Evolutionary conservation across 2,329 filamentous ascomycete genomes (phyloP).

Genomic region (Thielaviopsis cerberus): DNA sequence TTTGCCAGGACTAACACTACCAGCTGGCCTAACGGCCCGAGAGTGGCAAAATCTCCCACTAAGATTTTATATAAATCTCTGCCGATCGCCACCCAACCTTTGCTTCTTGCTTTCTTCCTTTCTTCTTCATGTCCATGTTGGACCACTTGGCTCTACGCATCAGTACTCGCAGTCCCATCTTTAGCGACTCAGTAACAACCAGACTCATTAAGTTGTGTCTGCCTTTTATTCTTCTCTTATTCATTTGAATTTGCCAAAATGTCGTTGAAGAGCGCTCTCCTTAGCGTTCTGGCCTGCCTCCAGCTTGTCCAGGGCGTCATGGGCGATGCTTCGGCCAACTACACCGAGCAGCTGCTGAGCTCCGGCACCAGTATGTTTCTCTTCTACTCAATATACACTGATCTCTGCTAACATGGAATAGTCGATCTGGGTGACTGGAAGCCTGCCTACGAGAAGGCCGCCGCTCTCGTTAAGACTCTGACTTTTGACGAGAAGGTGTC

Average conservation of each 20-base stretch:
- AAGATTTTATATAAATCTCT: not conserved
- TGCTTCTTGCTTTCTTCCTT: too few relatives aligned
- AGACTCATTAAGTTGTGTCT: not conserved
- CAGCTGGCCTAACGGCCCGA: too few relatives aligned
- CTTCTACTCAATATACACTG: not conserved
- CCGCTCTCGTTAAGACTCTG: slow-evolving; percentile 47
- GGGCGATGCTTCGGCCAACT: slow-evolving; percentile 13
- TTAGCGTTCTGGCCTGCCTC: slow-evolving; percentile 9
- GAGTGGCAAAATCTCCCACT: too few relatives aligned
- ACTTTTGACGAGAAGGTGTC: slow-evolving; percentile 60
- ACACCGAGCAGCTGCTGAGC: slow-evolving; percentile 13
- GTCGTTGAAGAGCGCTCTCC: slow-evolving; percentile 4
- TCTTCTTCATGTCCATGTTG: not conserved
- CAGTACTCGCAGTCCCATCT: too few relatives aligned
- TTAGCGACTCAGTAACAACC: too few relatives aligned
- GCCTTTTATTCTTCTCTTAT: not conserved
- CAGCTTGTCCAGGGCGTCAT: slow-evolving; percentile 10
- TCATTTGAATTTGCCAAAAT: not conserved
- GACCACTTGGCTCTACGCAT: too few relatives aligned
- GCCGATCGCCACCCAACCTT: not conserved
- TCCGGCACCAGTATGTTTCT: slow-evolving; percentile 12
- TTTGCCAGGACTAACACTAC: too few relatives aligned
- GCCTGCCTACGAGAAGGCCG: slow-evolving; percentile 52
- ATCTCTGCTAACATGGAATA: not conserved
- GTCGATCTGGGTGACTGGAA: slow-evolving; percentile 32